Percentiles rank a stretch among this genome's conserved stretches.
Evolutionary conservation across 805 yeast species (phyloP).

Genomic region (Scheffersomyces lignosus): DNA sequence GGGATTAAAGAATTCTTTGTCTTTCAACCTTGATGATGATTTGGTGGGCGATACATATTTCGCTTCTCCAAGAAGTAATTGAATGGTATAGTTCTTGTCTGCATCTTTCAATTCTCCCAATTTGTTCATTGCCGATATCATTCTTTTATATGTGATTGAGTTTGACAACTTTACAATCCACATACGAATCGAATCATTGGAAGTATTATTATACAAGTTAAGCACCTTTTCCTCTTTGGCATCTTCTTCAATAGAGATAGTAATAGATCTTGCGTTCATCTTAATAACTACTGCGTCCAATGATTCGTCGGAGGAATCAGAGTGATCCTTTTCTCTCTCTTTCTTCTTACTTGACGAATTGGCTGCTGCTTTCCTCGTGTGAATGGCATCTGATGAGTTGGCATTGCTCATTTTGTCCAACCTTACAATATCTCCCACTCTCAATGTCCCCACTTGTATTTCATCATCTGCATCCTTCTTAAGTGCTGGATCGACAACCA

Average conservation of each 20-base stretch:
- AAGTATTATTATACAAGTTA: conserved; percentile 43
- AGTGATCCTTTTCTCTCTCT: conserved; percentile 19
- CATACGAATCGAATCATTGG: conserved; percentile 41
- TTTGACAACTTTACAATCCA: conserved; percentile 72
- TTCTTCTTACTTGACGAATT: conserved; percentile 18
- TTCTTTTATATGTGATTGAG: conserved; percentile 71
- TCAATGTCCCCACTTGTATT: conserved; percentile 52
- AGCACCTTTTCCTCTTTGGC: conserved; percentile 47
- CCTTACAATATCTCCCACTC: conserved; percentile 76
- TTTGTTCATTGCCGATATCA: conserved; percentile 75
- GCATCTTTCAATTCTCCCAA: conserved; percentile 49
- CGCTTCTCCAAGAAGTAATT: conserved; percentile 47
- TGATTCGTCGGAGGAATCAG: conserved; percentile 18
- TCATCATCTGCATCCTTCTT: conserved; percentile 23
- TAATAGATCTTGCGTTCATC: conserved; percentile 46
- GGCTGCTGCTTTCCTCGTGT: conserved; percentile 27
- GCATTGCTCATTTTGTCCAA: conserved; percentile 46
- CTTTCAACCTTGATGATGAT: neutral
- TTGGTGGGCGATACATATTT: conserved; percentile 20
- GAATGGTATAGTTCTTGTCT: conserved; percentile 33
- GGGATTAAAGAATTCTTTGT: conserved; percentile 39
- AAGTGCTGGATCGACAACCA: conserved; percentile 54
- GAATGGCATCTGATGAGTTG: conserved; percentile 12
- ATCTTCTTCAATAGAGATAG: conserved; percentile 61
- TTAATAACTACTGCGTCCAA: conserved; percentile 69